These are phyloP conservation scores for Globisporangium yorkense DNA, from an alignment of 352 stramenopile species.

Conservation along the genomic window DNA sequence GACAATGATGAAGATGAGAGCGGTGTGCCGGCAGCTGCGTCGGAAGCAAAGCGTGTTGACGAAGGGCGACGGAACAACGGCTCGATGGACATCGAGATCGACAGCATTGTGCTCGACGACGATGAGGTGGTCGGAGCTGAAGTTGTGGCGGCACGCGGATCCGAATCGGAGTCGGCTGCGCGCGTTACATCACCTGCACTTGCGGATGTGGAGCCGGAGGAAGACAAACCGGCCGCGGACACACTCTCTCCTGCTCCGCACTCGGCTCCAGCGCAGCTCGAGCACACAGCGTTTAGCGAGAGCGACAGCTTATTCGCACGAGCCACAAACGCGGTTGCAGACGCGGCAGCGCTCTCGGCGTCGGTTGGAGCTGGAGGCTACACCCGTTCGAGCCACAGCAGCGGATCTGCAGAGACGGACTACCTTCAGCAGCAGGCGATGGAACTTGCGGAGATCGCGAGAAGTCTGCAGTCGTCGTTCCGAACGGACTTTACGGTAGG, in stretches of 20 bases:
- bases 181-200: background rate
- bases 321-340: background rate
- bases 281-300: constrained; percentile 7
- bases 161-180: background rate
- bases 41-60: background rate
- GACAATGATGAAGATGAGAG: background rate
- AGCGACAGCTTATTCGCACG: constrained; percentile 1
- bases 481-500: constrained; percentile 14
- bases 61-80: background rate
- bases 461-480: constrained; percentile 55
- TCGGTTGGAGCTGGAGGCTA: constrained; percentile 7
- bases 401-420: constrained; percentile 21
- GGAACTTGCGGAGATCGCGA: constrained; percentile 57
- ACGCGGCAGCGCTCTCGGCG: constrained; percentile 17
- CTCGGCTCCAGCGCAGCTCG: constrained; percentile 13
- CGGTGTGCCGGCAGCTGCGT: too few relatives aligned
- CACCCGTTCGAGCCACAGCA: constrained; percentile 18
- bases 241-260: constrained; percentile 3
- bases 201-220: constrained; percentile 14
- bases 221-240: background rate
- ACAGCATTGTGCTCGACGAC: constrained; percentile 2
- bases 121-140: background rate
- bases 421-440: constrained; percentile 55
- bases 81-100: constrained; percentile 3
- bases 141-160: background rate